These are phyloP conservation scores for Neurospora intermedia DNA, from an alignment of 495 filamentous ascomycete species.

Conservation along the genomic window DNA sequence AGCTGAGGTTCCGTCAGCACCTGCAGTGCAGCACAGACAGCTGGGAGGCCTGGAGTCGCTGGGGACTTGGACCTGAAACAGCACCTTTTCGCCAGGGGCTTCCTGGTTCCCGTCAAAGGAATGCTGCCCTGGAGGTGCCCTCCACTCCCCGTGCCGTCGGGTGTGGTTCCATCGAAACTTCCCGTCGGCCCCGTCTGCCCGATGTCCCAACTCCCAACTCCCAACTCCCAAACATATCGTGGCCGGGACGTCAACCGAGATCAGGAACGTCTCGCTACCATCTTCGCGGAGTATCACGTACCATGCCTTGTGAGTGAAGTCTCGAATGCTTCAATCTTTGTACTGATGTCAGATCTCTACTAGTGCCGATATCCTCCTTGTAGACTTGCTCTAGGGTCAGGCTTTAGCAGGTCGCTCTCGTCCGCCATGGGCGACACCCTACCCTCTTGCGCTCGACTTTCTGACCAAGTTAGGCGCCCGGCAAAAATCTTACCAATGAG, in stretches of 20 bases:
- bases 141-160: not conserved
- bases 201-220: not conserved
- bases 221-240: not conserved
- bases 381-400: not conserved
- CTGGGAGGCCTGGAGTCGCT: not conserved
- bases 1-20: not conserved
- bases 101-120: not conserved
- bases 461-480: not conserved
- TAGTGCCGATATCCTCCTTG: not conserved
- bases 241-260: not conserved
- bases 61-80: not conserved
- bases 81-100: not conserved
- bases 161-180: not conserved
- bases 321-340: not conserved
- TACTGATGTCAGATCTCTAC: not conserved
- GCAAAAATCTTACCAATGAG: not conserved
- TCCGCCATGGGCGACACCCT: not conserved
- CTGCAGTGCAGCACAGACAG: not conserved
- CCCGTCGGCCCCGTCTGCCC: not conserved
- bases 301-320: not conserved
- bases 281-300: not conserved
- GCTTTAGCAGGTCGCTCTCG: not conserved
- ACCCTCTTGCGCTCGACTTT: not conserved
- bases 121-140: not conserved
- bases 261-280: not conserved